Base-by-base conservation (phyloP, 768 basidiomycete genomes). In the Cystofilobasidium macerans region DNA sequence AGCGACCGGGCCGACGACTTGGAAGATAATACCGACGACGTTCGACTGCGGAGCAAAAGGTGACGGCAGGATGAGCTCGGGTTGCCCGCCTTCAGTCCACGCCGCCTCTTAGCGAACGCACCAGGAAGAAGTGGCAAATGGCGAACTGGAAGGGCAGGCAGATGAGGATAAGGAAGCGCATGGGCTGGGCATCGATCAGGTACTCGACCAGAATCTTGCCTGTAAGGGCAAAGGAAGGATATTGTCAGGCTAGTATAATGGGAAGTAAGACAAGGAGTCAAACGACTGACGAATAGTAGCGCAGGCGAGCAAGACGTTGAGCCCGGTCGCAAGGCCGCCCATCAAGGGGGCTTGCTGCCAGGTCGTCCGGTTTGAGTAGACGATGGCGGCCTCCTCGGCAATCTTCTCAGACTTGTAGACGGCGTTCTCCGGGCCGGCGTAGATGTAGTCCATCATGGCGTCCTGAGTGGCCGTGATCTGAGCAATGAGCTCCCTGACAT, bases 401-500 rank as follows among this genome's bases (percentile, higher is more conserved):
- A 12, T 24, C 28, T 64, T 32, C 22, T 18, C 24, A 0, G 9
- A 1, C 24, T 43, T 18, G 16, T 36, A 18, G 24, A 26, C 36
- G 40, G 22, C n/a, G n/a, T n/a, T n/a, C n/a, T n/a, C n/a, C n/a
- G n/a, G 24, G 11, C 56, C 32, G 62, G 16, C 11, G 53, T 53
- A 64, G 26, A 57, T n/a, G 38, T 53, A 62, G 24, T 53, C 20
- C 40, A 57, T 64, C 63, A 57, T 64, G n/a, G 36, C 28, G 32
- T 57, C 45, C 51, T 57, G 54, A 54, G 57, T 64, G n/a, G 69
- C 71, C 69, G 82, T 81, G 64, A 76, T 77, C 62, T 76, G 77
- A 24, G 75, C 78, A 43, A 92, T 82, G 74, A 92, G 86, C 69
- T 80, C 80, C 72, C 89, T 86, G 51, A 89, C 79, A 0, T 83